Base-by-base conservation (phyloP, 176 grass and related monocot species). In the Alloteropsis semialata region DNA sequence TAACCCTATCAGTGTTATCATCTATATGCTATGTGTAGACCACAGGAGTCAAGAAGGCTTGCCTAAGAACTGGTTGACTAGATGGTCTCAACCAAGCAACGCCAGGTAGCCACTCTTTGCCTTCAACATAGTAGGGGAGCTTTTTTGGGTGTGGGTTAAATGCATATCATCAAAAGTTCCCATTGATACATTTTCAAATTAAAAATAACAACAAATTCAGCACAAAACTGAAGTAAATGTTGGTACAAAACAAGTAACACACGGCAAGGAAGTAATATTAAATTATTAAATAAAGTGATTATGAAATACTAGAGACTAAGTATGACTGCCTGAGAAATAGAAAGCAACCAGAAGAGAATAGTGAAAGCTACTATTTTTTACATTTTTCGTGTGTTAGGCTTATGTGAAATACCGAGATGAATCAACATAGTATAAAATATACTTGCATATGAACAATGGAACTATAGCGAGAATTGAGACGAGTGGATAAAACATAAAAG, bases 251-350 rank as follows among this genome's bases (percentile, higher is more conserved):
- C 16, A 54, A 61, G 17, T 28, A 80, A 38, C 37, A 86, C 11
- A 44, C 39, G 57, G 38, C 49, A 86, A 80, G 33, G 11, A 69
- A 59, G 46, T 39, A 51, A 75, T 59, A 74, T 28, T 60, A 33
- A 39, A 43, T 37, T 37, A 43, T 75, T 38, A 42, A 14, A 74
- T 87, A 74, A 64, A 86, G 39, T 74, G 54, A 45, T 54, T 81
- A 27, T 73, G n/a, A 76, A 81, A 87, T 38, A 75, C 8, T 74
- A 68, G 61, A 82, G 70, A 67, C 30, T 75, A 61, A 16, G 16
- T 13, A 87, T 29, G 42, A 18, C 24, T 22, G 18, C 18, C 18
- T 28, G 61, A 67, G 70, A 59, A 75, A 80, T 18, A 10, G n/a
- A 33, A 83, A 29, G 32, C 11, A 65, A 27, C 29, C 54, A 72